Conservation (phyloP, 2,329 filamentous ascomycete species). For the Pezicula neosporulosa region DNA sequence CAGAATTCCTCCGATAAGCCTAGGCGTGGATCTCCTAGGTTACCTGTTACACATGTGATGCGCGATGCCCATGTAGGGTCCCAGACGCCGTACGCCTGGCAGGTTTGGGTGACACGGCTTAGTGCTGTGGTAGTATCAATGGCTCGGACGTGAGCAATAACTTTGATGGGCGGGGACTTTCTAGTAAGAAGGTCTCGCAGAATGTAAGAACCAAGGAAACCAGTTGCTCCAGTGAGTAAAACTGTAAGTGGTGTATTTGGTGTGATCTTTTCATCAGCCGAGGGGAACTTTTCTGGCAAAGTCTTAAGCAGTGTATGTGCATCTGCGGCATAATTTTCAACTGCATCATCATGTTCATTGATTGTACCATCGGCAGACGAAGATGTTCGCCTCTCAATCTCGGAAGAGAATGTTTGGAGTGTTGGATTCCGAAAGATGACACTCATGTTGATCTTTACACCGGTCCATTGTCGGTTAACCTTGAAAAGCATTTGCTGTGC, state of each 20-base stretch:
- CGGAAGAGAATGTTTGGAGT: constrained; percentile 43
- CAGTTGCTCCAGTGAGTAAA: constrained; percentile 85
- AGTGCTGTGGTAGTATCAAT: constrained; percentile 57
- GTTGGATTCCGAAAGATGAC: constrained; percentile 68
- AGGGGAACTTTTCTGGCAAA: constrained; percentile 35
- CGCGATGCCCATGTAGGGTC: constrained; percentile 61
- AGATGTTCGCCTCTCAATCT: constrained; percentile 45
- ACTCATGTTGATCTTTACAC: constrained; percentile 66
- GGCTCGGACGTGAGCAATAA: constrained; percentile 75
- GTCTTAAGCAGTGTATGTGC: constrained; percentile 36
- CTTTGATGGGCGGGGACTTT: constrained; percentile 47
- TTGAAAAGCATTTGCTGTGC: constrained; percentile 78
- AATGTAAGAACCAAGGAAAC: constrained; percentile 82
- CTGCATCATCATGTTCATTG: constrained; percentile 37
- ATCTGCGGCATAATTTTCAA: constrained; percentile 41
- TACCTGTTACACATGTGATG: constrained; percentile 67
- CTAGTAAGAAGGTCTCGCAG: constrained; percentile 70
- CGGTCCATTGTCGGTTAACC: constrained; percentile 57
- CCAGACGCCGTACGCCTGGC: constrained; percentile 80
- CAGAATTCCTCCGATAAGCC: constrained; percentile 67
- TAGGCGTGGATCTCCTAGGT: constrained; percentile 68
- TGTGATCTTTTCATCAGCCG: constrained; percentile 25
- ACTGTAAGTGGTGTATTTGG: constrained; percentile 48
- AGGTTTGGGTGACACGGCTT: constrained; percentile 62
- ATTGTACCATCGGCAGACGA: constrained; percentile 7